These are phyloP conservation scores for Selaginella moellendorffii DNA, from an alignment of 75 land plant species.

Conservation along the genomic window DNA sequence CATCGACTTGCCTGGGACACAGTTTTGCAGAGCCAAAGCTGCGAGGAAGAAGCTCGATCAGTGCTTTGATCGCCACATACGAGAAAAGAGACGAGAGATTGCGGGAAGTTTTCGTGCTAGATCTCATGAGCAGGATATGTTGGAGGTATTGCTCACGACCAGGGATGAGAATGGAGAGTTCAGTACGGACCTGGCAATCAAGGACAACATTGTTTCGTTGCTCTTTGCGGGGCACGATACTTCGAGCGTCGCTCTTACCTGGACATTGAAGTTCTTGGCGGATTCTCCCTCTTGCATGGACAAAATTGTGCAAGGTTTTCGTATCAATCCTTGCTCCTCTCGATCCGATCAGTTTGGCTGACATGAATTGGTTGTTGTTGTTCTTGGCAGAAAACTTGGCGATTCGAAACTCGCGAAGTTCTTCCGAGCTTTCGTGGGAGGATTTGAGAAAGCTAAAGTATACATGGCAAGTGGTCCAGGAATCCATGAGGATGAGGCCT, in stretches of 20 bases:
- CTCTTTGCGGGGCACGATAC: conserved; percentile 45
- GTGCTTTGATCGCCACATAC: neutral
- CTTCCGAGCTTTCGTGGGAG: conserved; percentile 39
- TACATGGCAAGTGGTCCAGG: conserved; percentile 37
- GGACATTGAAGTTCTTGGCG: conserved; percentile 31
- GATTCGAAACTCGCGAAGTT: conserved; percentile 17
- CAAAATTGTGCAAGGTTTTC: conserved; percentile 28
- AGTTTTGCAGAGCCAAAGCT: conserved; percentile 20
- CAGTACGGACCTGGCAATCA: conserved; percentile 26
- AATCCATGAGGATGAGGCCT: conserved; percentile 31
- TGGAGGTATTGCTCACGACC: conserved; percentile 10
- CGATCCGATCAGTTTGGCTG: too few species aligned
- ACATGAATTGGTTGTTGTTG: too few species aligned
- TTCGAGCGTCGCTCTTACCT: conserved; percentile 17
- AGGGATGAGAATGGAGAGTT: conserved; percentile 23
- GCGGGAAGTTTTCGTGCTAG: neutral
- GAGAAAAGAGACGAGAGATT: neutral
- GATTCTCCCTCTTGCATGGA: conserved; percentile 22
- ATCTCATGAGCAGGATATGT: too few species aligned
- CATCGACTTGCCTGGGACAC: conserved; percentile 37
- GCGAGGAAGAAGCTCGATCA: neutral
- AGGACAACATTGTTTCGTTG: conserved; percentile 31
- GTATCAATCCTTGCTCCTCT: too few species aligned
- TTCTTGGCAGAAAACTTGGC: too few species aligned
- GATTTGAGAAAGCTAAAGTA: conserved; percentile 41